Evolutionary conservation across 1,284 basidiomycete species (phyloP), one percentile per base, ranked within the genome.

Genomic region (Boletus holoroseus): DNA sequence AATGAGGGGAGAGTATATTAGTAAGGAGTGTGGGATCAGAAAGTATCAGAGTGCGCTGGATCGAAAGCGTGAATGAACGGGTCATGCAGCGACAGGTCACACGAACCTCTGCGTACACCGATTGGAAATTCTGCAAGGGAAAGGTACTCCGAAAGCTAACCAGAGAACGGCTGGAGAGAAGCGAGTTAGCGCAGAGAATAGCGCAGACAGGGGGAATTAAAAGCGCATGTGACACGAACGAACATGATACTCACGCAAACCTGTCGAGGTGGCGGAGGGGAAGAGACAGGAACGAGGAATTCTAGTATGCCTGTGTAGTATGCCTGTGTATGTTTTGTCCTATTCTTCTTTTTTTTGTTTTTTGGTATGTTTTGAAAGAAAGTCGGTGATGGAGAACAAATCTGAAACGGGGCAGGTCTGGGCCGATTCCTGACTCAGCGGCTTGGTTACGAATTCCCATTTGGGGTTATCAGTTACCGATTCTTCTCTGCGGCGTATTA

Each of bases 71-170:
- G n/a, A 12, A 16, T 18, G 36, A 16, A 6, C 7, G n/a, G 1
- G 36, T 3, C 5, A 20, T 7, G 18, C 30, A 1, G 18, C 3
- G 7, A 32, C 31, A 12, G 8, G 7, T 6, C 4, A 24, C 28
- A 36, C 54, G 22, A 16, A 57, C 56, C 56, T 40, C 55, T 54
- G 56, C 56, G 53, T 58, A 51, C 47, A 26, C 24, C 8, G 47
- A 26, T 37, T 44, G 50, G 40, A 47, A 49, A 32, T 37, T 28
- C 38, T 35, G 13, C 4, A 24, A 46, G 11, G 11, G 12, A 31
- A 55, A 20, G 41, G 49, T 49, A 7, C 31, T 15, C 31, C 7
- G 31, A 31, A 15, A 7, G 16, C 34, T 49, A 50, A 38, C 15
- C 49, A 42, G 32, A 30, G 30, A 22, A 11, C 27, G 8, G 24